Evolutionary conservation across 805 yeast genomes (phyloP), one percentile per base, ranked within the genome.

Genomic region (Saturnispora ahearnii): DNA sequence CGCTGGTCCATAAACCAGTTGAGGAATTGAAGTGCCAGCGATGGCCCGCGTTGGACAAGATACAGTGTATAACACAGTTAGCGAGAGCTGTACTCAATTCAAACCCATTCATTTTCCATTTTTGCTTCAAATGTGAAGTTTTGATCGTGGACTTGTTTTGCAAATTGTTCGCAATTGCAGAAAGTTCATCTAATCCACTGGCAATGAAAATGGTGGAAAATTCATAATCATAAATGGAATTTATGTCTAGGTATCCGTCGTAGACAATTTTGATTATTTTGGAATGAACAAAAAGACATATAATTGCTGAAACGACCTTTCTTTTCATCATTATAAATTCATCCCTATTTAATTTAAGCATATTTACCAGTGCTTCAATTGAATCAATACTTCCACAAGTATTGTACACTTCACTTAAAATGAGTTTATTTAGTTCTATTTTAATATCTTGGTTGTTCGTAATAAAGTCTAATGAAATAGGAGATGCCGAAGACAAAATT

Each of bases 331-430:
- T 18, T 9, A 24, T 12, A 18, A 47, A 47, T 4, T 18, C 33
- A n/a, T 28, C n/a, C n/a, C 45, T 32, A 33, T 31, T 34, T 15
- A 6, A 18, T 18, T n/a, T 32, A 7, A 47, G 11, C 18, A 41
- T 15, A 5, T 47, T 18, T 2, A 41, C 3, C 4, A 47, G n/a
- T 11, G 4, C 11, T 11, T 33, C 33, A 15, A 33, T 29, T 11
- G 15, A 26, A n/a, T 18, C 22, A 24, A 41, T 29, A 41, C 45
- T 47, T 28, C 50, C 50, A 47, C 50, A 47, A 47, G 50, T 36
- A 10, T 33, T 32, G 26, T 21, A 33, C 15, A 47, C 33, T 26
- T 28, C 41, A 18, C 24, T 13, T 12, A 47, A 42, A 32, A 47
- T 18, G 5, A 47, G 15, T 24, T 18, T 33, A 15, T 47, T 47